These are phyloP conservation scores for Thielaviopsis cerberus DNA, from an alignment of 2,329 filamentous ascomycete genomes.

Conservation along the genomic window DNA sequence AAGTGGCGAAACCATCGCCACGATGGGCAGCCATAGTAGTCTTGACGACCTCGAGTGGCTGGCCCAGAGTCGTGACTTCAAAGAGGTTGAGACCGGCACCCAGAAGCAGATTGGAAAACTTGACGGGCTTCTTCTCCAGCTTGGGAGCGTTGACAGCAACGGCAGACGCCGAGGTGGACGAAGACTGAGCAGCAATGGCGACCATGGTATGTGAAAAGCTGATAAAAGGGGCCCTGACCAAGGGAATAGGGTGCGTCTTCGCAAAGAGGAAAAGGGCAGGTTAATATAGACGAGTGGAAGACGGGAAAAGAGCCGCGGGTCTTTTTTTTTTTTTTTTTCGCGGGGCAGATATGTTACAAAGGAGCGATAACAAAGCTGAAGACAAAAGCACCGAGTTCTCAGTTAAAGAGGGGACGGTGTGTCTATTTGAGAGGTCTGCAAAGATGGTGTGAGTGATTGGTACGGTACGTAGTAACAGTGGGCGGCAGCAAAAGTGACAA, in stretches of 20 bases:
- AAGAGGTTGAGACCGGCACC: constrained; percentile 91
- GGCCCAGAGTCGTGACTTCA: constrained; percentile 50
- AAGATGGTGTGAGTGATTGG: constrained; percentile 8
- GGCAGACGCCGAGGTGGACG: constrained; percentile 28
- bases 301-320: background rate
- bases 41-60: constrained; percentile 97
- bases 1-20: constrained; percentile 63
- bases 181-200: constrained; percentile 32
- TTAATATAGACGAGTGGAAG: constrained; percentile 9
- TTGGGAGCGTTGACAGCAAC: constrained; percentile 30
- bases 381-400: constrained; percentile 1
- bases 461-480: constrained; percentile 1
- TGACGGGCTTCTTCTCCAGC: constrained; percentile 98
- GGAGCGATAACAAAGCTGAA: constrained; percentile 12
- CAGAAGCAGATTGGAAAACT: constrained; percentile 96
- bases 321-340: constrained; percentile 5
- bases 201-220: constrained; percentile 42
- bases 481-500: background rate
- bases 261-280: constrained; percentile 26
- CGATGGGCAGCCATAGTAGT: constrained; percentile 98
- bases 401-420: constrained; percentile 9
- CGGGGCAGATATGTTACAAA: background rate
- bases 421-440: constrained; percentile 9
- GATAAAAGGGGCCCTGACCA: constrained; percentile 76
- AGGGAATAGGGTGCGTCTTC: constrained; percentile 85